These are phyloP conservation scores for Cadophora malorum DNA, from an alignment of 2,329 filamentous ascomycete species.

Conservation along the genomic window DNA sequence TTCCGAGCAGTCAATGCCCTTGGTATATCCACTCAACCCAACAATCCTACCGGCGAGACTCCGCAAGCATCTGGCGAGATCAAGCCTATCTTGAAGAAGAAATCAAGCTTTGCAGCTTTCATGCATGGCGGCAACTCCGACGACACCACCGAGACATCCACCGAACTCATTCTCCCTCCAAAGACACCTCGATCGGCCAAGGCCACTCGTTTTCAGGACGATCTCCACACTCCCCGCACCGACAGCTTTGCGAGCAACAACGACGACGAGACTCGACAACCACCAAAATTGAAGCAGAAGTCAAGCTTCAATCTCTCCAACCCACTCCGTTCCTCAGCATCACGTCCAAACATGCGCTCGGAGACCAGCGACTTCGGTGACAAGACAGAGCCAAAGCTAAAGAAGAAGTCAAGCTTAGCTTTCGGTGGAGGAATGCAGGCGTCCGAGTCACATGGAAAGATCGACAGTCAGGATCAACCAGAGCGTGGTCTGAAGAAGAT, in stretches of 20 bases:
- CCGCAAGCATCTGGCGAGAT: background rate
- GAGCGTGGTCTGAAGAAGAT: background rate
- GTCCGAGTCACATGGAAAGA: background rate
- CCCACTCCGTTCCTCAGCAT: background rate
- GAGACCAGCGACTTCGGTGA: background rate
- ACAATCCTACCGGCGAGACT: background rate
- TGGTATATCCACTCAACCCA: conserved; percentile 1
- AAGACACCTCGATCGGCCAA: background rate
- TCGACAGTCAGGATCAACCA: background rate
- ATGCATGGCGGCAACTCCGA: background rate
- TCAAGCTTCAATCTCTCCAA: background rate
- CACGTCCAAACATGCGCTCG: background rate
- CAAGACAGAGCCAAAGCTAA: background rate
- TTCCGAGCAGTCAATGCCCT: background rate
- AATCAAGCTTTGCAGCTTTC: background rate
- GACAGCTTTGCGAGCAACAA: background rate
- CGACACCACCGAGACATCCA: background rate
- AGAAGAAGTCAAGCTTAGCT: conserved; percentile 1
- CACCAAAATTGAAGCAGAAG: conserved; percentile 6
- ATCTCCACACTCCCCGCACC: background rate
- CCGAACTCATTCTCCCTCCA: background rate
- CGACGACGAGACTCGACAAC: background rate
- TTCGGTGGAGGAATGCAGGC: background rate
- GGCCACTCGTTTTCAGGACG: background rate
- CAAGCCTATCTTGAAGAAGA: conserved; percentile 14